phyloP scores from a whole-genome alignment of 352 stramenopile species.

The Pilasporangium apinafurcum region DNA sequence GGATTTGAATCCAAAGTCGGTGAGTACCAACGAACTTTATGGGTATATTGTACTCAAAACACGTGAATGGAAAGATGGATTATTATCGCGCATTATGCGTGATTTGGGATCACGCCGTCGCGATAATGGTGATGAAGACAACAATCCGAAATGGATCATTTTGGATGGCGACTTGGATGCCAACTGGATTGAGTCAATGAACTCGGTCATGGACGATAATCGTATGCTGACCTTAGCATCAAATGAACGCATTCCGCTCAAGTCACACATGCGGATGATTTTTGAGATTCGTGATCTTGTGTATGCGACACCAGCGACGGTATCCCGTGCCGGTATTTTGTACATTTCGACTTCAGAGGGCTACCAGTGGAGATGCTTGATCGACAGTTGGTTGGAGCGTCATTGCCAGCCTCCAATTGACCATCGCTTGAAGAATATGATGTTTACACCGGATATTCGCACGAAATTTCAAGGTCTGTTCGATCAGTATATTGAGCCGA shows the following conservation, averaged over 20 bases:
- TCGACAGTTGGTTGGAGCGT: conserved; percentile 89
- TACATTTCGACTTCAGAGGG: conserved; percentile 95
- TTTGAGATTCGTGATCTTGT: conserved; percentile 96
- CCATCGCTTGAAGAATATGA: conserved; percentile 62
- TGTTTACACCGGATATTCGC: conserved; percentile 71
- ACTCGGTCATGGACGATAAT: conserved; percentile 97
- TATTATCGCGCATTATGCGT: conserved; percentile 95
- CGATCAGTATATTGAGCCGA: conserved; percentile 89
- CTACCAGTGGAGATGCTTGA: conserved; percentile 93
- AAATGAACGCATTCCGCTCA: conserved; percentile 96
- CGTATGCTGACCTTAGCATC: conserved; percentile 94
- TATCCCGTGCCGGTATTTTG: conserved; percentile 93
- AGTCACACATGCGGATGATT: conserved; percentile 96
- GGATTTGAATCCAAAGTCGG: conserved; percentile 95
- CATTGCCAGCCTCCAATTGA: conserved; percentile 60
- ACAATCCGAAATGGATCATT: conserved; percentile 96
- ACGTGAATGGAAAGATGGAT: conserved; percentile 94
- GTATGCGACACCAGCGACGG: conserved; percentile 93
- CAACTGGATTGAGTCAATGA: conserved; percentile 98
- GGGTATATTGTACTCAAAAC: conserved; percentile 95
- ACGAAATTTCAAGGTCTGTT: conserved; percentile 86
- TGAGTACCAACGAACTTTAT: conserved; percentile 95
- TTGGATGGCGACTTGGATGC: conserved; percentile 95
- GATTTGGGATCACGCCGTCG: conserved; percentile 89
- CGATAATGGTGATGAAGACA: conserved; percentile 84